A percentile compares a stretch with the other conserved stretches of the same genome.
Evolutionary conservation across 805 yeast species (phyloP).

Genomic region (Wickerhamomyces tratensis): DNA sequence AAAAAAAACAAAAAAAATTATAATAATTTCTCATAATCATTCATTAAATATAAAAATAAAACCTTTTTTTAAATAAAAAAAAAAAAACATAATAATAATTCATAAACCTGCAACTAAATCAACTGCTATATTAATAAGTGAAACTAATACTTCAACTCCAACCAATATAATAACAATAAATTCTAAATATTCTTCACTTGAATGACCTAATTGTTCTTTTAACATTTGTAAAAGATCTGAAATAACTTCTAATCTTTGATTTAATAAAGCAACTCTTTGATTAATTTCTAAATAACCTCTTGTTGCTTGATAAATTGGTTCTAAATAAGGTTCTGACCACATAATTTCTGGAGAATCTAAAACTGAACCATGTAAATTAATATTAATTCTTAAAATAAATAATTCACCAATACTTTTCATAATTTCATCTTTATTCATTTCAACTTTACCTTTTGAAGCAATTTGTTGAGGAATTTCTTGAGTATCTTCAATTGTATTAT

Average conservation of each 20-base stretch:
- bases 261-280: conserved; percentile 82
- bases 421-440: conserved; percentile 87
- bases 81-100: background rate
- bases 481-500: conserved; percentile 94
- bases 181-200: conserved; percentile 87
- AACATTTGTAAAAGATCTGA: conserved; percentile 91
- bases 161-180: conserved; percentile 84
- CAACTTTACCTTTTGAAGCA: conserved; percentile 90
- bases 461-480: conserved; percentile 96
- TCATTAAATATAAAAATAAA: background rate
- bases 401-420: conserved; percentile 97
- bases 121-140: conserved; percentile 68
- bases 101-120: conserved; percentile 33
- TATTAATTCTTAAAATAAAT: conserved; percentile 77
- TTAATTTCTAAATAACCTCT: conserved; percentile 93
- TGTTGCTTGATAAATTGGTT: conserved; percentile 95
- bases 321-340: conserved; percentile 99
- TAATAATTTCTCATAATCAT: background rate
- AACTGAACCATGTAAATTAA: conserved; percentile 78
- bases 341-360: conserved; percentile 94
- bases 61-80: background rate
- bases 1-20: conserved; percentile 8
- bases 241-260: conserved; percentile 89
- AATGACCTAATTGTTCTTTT: conserved; percentile 93
- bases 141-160: conserved; percentile 86